Conservation (phyloP, 108 stramenopile genomes). For the Fistulifera pelliculosa region DNA sequence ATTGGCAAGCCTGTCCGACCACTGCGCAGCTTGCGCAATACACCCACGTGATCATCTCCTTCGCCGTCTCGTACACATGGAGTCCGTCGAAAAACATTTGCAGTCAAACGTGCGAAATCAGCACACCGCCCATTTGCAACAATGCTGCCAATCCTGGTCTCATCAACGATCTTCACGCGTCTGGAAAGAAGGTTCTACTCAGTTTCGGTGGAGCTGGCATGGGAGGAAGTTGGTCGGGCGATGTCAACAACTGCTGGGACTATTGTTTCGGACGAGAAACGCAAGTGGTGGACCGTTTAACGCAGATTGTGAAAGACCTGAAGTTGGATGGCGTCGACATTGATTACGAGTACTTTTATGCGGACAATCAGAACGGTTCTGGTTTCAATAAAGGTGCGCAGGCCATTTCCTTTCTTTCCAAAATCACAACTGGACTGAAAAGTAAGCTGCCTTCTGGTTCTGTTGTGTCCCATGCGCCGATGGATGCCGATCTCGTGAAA, state of each 20-base stretch:
- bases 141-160: slow-evolving; percentile 25
- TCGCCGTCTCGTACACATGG: slow-evolving; percentile 47
- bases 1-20: slow-evolving; percentile 55
- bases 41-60: slow-evolving; percentile 48
- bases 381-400: slow-evolving; percentile 16
- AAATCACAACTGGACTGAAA: slow-evolving; percentile 31
- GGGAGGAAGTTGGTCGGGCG: slow-evolving; percentile 43
- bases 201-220: slow-evolving; percentile 62
- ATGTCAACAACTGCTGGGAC: slow-evolving; percentile 60
- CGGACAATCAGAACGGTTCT: slow-evolving; percentile 19
- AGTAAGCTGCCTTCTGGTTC: slow-evolving; percentile 29
- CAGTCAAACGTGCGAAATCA: slow-evolving; percentile 26
- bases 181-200: slow-evolving; percentile 54
- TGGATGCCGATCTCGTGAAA: slow-evolving; percentile 40
- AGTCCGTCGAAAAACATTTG: slow-evolving; percentile 25
- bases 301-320: slow-evolving; percentile 33
- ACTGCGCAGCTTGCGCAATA: slow-evolving; percentile 30
- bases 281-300: slow-evolving; percentile 28
- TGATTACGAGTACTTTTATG: slow-evolving; percentile 66
- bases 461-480: slow-evolving; percentile 47
- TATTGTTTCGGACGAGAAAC: slow-evolving; percentile 56
- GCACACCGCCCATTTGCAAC: slow-evolving; percentile 27
- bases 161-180: slow-evolving; percentile 27
- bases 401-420: slow-evolving; percentile 32
- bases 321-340: slow-evolving; percentile 50